Percentiles rank a stretch among this genome's conserved stretches.
These are phyloP conservation scores for Ogataea degrootiae DNA, from an alignment of 805 yeast genomes.

Conservation along the genomic window DNA sequence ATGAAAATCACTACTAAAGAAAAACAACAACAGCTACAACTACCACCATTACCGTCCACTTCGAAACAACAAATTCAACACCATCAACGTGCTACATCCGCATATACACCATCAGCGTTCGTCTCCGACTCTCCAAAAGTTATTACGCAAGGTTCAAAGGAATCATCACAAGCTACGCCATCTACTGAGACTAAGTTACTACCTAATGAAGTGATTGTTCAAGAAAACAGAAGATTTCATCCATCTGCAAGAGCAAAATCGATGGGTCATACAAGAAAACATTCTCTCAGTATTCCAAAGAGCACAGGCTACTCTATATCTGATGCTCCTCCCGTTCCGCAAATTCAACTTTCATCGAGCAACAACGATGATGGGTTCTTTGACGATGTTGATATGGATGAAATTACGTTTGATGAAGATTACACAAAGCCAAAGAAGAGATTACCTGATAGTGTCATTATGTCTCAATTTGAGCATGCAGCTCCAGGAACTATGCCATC, in stretches of 20 bases:
- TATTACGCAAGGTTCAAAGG: slow-evolving; percentile 3
- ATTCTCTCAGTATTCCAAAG: slow-evolving; percentile 39
- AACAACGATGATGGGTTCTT: slow-evolving; percentile 48
- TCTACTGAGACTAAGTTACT: slow-evolving; percentile 4
- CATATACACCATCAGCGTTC: slow-evolving; percentile 29
- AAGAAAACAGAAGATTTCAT: slow-evolving; percentile 39
- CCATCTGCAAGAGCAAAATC: slow-evolving; percentile 89
- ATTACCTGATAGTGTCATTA: slow-evolving; percentile 43
- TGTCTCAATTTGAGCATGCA: slow-evolving; percentile 44
- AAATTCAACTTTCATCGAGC: slow-evolving; percentile 12
- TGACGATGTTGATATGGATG: slow-evolving; percentile 49
- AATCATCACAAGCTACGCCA: slow-evolving; percentile 1
- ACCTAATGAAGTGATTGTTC: slow-evolving; percentile 28
- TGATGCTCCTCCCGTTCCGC: slow-evolving; percentile 43
- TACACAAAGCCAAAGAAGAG: slow-evolving; percentile 25
- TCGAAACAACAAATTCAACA: slow-evolving; percentile 27
- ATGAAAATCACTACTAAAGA: slow-evolving; percentile 58
- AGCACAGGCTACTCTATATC: slow-evolving; percentile 12
- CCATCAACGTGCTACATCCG: slow-evolving; percentile 36
- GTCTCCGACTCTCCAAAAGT: slow-evolving; percentile 27
- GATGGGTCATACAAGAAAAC: slow-evolving; percentile 73
- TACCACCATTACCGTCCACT: slow-evolving; percentile 27
- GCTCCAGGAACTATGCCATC: slow-evolving; percentile 85
- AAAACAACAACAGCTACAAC: slow-evolving; percentile 31
- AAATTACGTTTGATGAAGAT: slow-evolving; percentile 24